A percentile compares a stretch with the other conserved stretches of the same genome.
These are phyloP conservation scores for Breynia disticha DNA, from an alignment of 441 rosid species.

Conservation along the genomic window DNA sequence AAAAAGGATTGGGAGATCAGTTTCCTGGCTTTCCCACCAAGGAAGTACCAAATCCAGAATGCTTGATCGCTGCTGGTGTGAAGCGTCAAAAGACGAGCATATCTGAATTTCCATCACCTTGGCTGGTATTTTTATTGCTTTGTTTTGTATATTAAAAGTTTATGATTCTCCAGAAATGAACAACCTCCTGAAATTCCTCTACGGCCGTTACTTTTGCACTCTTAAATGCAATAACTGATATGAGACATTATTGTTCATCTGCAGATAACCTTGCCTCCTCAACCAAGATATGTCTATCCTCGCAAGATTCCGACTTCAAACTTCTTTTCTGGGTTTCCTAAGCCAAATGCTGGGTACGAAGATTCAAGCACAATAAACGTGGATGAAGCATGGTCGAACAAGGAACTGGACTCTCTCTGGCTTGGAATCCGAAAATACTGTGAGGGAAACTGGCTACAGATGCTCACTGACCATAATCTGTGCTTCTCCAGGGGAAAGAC, in stretches of 20 bases:
- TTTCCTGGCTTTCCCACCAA: constrained; percentile 17
- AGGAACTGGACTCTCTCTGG: constrained; percentile 95
- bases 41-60: constrained; percentile 51
- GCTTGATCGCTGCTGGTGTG: constrained; percentile 51
- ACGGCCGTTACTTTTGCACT: too few species aligned
- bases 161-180: too few species aligned
- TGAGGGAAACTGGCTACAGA: constrained; percentile 67
- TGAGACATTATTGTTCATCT: neutral
- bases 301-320: constrained; percentile 13
- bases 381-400: constrained; percentile 77
- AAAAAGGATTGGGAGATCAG: neutral
- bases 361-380: neutral
- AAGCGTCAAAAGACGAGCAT: constrained; percentile 48
- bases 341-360: too few species aligned
- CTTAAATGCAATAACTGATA: too few species aligned
- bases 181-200: too few species aligned
- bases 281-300: constrained; percentile 9
- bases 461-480: constrained; percentile 66
- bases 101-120: too few species aligned
- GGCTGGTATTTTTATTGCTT: constrained; percentile 3
- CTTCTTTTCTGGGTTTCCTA: neutral
- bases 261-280: constrained; percentile 18
- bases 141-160: neutral
- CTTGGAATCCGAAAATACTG: constrained; percentile 84
- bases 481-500: constrained; percentile 48